A percentile compares a stretch with the other conserved stretches of the same genome.
These are phyloP conservation scores for Pythium apleroticum DNA, from an alignment of 352 stramenopile genomes.

Conservation along the genomic window DNA sequence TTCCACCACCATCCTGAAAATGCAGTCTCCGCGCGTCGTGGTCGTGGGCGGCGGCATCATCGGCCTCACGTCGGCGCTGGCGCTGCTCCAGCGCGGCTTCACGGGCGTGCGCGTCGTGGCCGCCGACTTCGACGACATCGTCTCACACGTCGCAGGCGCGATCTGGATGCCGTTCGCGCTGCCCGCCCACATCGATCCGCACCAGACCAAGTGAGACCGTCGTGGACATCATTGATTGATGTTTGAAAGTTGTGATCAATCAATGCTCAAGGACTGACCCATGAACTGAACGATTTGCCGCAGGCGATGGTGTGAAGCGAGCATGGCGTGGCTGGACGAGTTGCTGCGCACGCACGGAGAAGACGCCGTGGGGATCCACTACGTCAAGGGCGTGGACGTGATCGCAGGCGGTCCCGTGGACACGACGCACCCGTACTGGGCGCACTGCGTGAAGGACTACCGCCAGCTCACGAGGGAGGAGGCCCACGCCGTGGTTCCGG, in stretches of 20 bases:
- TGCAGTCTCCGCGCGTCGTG: slow-evolving; percentile 30
- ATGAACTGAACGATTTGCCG: not conserved
- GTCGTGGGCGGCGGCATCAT: slow-evolving; percentile 72
- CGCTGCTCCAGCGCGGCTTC: slow-evolving; percentile 59
- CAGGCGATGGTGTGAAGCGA: slow-evolving; percentile 68
- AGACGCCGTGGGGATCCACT: slow-evolving; percentile 50
- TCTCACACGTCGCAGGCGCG: slow-evolving; percentile 66
- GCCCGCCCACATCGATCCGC: slow-evolving; percentile 31
- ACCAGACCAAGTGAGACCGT: slow-evolving; percentile 32
- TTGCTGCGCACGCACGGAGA: slow-evolving; percentile 40
- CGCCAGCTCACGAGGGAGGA: slow-evolving; percentile 44
- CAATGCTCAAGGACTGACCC: no score
- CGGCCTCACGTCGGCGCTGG: slow-evolving; percentile 61
- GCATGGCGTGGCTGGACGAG: slow-evolving; percentile 54
- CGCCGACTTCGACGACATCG: slow-evolving; percentile 51
- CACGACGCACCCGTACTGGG: slow-evolving; percentile 58
- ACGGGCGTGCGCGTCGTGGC: slow-evolving; percentile 45
- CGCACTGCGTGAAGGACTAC: slow-evolving; percentile 61
- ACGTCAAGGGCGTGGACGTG: slow-evolving; percentile 49
- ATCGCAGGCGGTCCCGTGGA: slow-evolving; percentile 33
- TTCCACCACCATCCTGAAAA: not conserved
- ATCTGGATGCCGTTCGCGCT: slow-evolving; percentile 77
- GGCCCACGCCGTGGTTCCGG: slow-evolving; percentile 34
- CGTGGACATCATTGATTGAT: not conserved
- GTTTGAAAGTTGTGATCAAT: no score